Base-by-base conservation (phyloP, 2,329 filamentous ascomycete species). In the Exophiala alcalophila region DNA sequence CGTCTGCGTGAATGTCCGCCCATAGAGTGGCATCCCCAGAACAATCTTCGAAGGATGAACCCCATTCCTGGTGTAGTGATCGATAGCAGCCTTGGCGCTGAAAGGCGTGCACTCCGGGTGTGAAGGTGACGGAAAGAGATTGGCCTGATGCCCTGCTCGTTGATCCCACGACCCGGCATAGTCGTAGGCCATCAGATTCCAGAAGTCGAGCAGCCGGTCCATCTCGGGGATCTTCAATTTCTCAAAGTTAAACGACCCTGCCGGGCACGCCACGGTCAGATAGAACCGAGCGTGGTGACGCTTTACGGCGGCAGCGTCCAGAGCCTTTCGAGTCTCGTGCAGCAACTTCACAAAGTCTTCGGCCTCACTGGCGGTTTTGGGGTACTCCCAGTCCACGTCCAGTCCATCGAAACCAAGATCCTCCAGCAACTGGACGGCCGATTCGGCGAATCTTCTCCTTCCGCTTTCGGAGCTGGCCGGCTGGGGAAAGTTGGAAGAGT, bases 11-110 rank as follows among this genome's bases (percentile, higher is more conserved):
- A 96, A 97, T 0, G 86, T 80, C 24, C 89, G 84, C 1, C 91
- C 91, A 61, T 96, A 97, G 9, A 97, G 70, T 2, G 91, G 90
- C 84, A 96, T 91, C 2, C 91, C 90, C 10, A 96, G 65, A 3
- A 95, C 85, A 40, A 97, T 78, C 67, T 95, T 96, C 48, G 72
- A 60, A 0, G 80, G 61, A 0, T 74, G 59, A 0, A 96, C 80
- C 5, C 83, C 81, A 3, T 75, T 73, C 12, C 40, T 32, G 11
- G 77, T 69, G 67, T 96, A 97, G 55, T 80, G 74, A 9, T 80
- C 68, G 5, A 97, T 68, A 0, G 90, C 89, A 1, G 74, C 70
- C 3, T 78, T 70, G 2, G 84, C 86, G 65, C 78, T 87, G 68
- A 90, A 95, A 0, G 89, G 89, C 0, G 91, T 96, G 38, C 73